These are phyloP conservation scores for Fennellomyces sp. DNA, from an alignment of 371 early-diverging fungal species.

Conservation along the genomic window DNA sequence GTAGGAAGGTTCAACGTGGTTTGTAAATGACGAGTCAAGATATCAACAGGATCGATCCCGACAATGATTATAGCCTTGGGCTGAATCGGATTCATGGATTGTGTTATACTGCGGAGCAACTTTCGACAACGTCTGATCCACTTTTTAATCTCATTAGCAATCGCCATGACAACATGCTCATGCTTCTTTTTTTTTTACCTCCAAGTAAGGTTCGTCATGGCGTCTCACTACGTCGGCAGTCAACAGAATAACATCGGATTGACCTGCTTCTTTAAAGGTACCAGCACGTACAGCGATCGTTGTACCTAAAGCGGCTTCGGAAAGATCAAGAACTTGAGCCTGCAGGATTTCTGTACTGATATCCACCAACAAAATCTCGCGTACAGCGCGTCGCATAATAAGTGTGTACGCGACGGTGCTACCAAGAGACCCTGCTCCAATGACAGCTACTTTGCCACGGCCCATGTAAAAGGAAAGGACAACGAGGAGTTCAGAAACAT, in stretches of 20 bases:
- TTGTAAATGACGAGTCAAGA: constrained; percentile 76
- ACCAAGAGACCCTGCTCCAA: constrained; percentile 77
- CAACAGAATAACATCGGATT: constrained; percentile 22
- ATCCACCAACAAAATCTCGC: constrained; percentile 73
- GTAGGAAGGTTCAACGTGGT: constrained; percentile 68
- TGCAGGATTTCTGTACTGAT: constrained; percentile 56
- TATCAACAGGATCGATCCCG: constrained; percentile 81
- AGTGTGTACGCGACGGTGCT: constrained; percentile 71
- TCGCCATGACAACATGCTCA: background rate
- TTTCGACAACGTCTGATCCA: constrained; percentile 74
- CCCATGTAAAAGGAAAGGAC: constrained; percentile 7
- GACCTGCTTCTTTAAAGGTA: constrained; percentile 61
- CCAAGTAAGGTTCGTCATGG: constrained; percentile 24
- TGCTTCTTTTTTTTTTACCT: constrained; percentile 25
- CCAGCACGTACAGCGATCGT: constrained; percentile 57
- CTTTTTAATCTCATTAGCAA: constrained; percentile 23
- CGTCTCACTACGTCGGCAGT: constrained; percentile 22
- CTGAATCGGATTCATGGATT: constrained; percentile 70
- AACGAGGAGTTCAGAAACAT: too few species aligned
- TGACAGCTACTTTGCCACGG: constrained; percentile 49
- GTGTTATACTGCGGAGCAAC: constrained; percentile 67
- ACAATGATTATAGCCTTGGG: constrained; percentile 63
- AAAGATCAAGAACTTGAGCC: constrained; percentile 77
- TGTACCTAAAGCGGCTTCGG: constrained; percentile 67
- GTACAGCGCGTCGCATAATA: constrained; percentile 55